Evolutionary conservation across 1,284 basidiomycete genomes (phyloP).

Genomic region (Ceratobasidium sp.): DNA sequence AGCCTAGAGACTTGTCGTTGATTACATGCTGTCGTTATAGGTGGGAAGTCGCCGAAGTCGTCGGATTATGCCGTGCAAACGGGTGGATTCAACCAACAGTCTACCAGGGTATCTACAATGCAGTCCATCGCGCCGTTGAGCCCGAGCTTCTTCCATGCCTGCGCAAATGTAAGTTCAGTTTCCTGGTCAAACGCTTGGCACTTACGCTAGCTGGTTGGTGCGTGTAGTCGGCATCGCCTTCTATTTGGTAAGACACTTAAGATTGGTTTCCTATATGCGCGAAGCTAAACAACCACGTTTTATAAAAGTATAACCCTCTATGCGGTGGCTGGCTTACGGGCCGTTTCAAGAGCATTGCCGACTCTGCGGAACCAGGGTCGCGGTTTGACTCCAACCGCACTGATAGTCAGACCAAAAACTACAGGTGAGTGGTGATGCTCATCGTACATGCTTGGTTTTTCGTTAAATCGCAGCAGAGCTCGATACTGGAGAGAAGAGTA

Average conservation of each 20-base stretch:
- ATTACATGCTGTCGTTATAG: constrained; percentile 15
- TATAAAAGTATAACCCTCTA: constrained; percentile 39
- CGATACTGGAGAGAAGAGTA: constrained; percentile 41
- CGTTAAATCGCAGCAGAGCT: constrained; percentile 5
- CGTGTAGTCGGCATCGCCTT: constrained; percentile 30
- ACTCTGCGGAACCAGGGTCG: constrained; percentile 36
- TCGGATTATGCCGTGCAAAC: constrained; percentile 66
- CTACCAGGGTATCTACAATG: constrained; percentile 67
- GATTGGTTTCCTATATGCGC: constrained; percentile 22
- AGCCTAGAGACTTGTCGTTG: neutral
- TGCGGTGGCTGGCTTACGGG: constrained; percentile 45
- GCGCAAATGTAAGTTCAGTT: constrained; percentile 65
- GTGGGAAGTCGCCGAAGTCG: constrained; percentile 67
- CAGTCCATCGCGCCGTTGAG: constrained; percentile 67
- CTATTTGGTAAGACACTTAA: constrained; percentile 24
- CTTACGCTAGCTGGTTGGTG: neutral
- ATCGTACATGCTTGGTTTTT: constrained; percentile 1
- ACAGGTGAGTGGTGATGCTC: constrained; percentile 18
- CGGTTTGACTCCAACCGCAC: constrained; percentile 42
- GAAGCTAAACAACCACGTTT: neutral
- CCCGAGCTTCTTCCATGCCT: constrained; percentile 69
- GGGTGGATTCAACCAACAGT: constrained; percentile 67
- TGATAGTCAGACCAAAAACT: constrained; percentile 36
- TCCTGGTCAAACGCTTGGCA: constrained; percentile 46
- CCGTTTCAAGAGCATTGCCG: constrained; percentile 38